Evolutionary conservation across 2,329 filamentous ascomycete genomes (phyloP), one percentile per base, ranked within the genome.

Genomic region (Stemphylium lycopersici): DNA sequence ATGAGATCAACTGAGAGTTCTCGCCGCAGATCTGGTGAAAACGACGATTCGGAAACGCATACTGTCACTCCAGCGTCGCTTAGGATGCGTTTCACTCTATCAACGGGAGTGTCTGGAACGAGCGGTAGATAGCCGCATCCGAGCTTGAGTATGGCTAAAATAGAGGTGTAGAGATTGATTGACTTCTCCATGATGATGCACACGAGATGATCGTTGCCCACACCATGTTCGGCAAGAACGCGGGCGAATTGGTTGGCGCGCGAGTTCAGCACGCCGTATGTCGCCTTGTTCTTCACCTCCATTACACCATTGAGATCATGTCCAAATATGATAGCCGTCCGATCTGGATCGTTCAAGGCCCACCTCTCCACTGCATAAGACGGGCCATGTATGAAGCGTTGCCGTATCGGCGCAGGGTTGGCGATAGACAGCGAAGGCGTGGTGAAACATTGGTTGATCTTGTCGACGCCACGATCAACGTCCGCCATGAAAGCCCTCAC

Each of bases 101-200:
- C 81, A 0, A 68, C 18, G 0, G 91, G 90, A 0, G 87, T 89
- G n/a, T 83, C 85, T 0, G 90, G 89, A 0, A 90, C 81, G 3
- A 96, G 79, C 0, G 91, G 91, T n/a, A 96, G 76, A 67, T 96
- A 95, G 6, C 87, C 90, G 65, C 87, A 87, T 7, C 91, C 90
- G 4, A 85, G 78, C 66, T 96, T 96, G 29, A 91, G 73, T 18
- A 88, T 83, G 1, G 86, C 91, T 26, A 96, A 78, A 22, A 96
- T 90, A 0, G 86, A 82, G 24, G 87, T 80, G 67, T 96, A 96
- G 0, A 96, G 76, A 22, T 86, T 73, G 1, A 86, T 72, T 0
- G 88, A 93, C 69, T 95, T 96, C 18, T 93, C 84, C 83, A 96
- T 87, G 40, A 88, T 80, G 39, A 96, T 83, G 31, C 87, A 87